phyloP scores from a whole-genome alignment of 176 grass and related monocot genomes.

The Phragmites australis region DNA sequence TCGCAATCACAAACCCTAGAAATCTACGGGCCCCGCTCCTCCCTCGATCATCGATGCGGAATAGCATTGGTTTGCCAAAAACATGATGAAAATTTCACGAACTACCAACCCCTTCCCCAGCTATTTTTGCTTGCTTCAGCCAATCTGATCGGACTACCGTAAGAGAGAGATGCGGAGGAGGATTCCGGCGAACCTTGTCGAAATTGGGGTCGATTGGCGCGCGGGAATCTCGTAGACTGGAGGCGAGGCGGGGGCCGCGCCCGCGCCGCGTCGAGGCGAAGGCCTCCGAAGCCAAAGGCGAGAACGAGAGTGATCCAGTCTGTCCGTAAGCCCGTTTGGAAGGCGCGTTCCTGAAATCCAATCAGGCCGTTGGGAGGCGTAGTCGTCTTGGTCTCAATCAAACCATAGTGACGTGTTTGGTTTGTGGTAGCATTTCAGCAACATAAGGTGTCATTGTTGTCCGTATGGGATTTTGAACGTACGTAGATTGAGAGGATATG shows the following conservation, averaged over 20 bases:
- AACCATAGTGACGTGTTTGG: too few species aligned
- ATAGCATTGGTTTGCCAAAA: neutral
- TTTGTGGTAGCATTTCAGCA: too few species aligned
- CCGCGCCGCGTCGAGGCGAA: neutral
- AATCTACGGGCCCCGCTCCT: neutral
- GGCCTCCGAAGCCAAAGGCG: neutral
- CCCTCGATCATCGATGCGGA: neutral
- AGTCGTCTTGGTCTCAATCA: too few species aligned
- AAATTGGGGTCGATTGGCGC: neutral
- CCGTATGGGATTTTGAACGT: too few species aligned
- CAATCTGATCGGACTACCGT: neutral
- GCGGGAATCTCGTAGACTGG: neutral
- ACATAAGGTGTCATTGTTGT: too few species aligned
- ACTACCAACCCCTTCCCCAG: neutral
- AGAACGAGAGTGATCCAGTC: neutral
- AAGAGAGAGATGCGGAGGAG: neutral
- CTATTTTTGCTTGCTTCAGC: neutral
- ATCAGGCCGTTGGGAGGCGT: too few species aligned
- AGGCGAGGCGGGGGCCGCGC: neutral
- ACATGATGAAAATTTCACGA: neutral
- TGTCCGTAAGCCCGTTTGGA: neutral
- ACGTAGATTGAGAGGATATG: too few species aligned
- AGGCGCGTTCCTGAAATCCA: neutral
- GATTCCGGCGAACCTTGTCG: conserved; percentile 3
- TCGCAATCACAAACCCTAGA: neutral